phyloP scores from a whole-genome alignment of 2,329 filamentous ascomycete genomes.

The Talaromyces sp. region DNA sequence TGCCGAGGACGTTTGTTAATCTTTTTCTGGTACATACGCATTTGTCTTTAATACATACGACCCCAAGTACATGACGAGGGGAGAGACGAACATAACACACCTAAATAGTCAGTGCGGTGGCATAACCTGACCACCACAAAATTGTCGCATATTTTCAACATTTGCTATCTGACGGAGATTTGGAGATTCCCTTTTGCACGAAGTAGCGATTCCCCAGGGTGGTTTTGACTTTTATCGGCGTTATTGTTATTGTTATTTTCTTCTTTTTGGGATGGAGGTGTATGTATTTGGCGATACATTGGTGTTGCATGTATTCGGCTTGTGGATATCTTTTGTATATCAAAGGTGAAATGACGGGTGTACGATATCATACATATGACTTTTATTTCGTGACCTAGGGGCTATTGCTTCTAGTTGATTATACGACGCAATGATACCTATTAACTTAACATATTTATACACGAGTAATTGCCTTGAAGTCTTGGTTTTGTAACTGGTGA shows the following conservation, averaged over 20 bases:
- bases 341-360: not conserved
- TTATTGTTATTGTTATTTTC: not conserved
- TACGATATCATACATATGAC: not conserved
- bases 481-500: too few relatives aligned
- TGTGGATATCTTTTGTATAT: not conserved
- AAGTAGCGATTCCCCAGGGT: not conserved
- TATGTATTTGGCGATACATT: not conserved
- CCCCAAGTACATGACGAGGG: not conserved
- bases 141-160: not conserved
- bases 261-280: not conserved
- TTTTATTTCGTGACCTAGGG: not conserved
- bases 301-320: not conserved
- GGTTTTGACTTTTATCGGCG: not conserved
- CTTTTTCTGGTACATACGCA: not conserved
- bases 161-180: not conserved
- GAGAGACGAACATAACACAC: not conserved
- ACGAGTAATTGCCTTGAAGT: too few relatives aligned
- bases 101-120: not conserved
- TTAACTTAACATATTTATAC: not conserved
- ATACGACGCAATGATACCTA: not conserved
- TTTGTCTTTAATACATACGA: not conserved
- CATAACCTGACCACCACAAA: not conserved
- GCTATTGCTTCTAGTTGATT: not conserved
- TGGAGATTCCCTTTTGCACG: not conserved
- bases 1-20: conserved; percentile 47